phyloP scores from a whole-genome alignment of 106 monocot species.

The Dendrobium huoshanense region DNA sequence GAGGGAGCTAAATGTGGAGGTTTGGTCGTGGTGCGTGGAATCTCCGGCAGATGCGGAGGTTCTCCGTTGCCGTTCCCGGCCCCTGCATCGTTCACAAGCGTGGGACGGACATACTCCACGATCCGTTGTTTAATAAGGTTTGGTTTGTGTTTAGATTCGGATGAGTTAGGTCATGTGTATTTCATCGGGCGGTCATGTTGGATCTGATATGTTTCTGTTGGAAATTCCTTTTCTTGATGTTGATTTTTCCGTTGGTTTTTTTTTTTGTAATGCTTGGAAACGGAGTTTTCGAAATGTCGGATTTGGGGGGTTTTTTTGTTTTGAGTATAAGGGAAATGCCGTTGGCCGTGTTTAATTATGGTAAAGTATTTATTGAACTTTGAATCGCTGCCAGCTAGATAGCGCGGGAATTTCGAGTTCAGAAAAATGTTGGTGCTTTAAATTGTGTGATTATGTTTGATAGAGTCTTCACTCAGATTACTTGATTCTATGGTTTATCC shows the following conservation, averaged over 20 bases:
- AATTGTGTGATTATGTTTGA: not conserved
- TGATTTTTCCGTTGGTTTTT: not conserved
- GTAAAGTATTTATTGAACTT: not conserved
- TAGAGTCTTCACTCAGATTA: not conserved
- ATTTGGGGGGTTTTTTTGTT: not conserved
- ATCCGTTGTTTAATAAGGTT: conserved; percentile 99
- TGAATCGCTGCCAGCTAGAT: not conserved
- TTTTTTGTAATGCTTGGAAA: not conserved
- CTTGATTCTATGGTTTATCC: not conserved
- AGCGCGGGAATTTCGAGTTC: too few relatives aligned
- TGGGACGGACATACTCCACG: conserved; percentile 94
- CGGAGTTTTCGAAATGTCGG: too few relatives aligned
- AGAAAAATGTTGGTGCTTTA: too few relatives aligned
- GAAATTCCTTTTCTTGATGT: not conserved
- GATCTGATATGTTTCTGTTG: not conserved
- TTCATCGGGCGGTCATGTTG: not conserved
- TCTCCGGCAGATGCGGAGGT: conserved; percentile 42
- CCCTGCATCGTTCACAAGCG: conserved; percentile 97
- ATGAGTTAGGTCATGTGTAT: not conserved
- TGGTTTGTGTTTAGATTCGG: not conserved
- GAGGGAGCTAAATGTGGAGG: conserved; percentile 42
- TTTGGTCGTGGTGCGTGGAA: conserved; percentile 37
- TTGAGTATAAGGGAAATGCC: not conserved
- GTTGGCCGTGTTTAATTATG: not conserved
- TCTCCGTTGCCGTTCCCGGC: conserved; percentile 56